Evolutionary conservation across 805 yeast species (phyloP), one percentile per base, ranked within the genome.

Genomic region (Ogataea neopini): DNA sequence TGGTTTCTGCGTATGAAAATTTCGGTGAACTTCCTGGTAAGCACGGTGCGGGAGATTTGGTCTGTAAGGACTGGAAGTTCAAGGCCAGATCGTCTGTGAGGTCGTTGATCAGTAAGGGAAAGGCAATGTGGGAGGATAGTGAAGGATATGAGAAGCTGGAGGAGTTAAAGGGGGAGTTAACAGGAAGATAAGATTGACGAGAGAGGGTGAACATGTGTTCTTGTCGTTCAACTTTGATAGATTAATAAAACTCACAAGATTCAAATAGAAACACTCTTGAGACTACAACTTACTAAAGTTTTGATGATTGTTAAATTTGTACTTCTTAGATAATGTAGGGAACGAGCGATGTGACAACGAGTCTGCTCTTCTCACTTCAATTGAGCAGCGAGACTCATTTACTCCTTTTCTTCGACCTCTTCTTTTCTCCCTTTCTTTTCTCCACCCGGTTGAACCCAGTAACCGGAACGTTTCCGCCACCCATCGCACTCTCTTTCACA

Each of bases 11-110:
- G 1, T 92, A 90, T 63, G 90, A 84, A 60, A 83, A 87, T 3
- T 74, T 88, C 26, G 98, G 98, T n/a, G 94, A 86, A 48, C 66
- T 80, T 56, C 86, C 87, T 9, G 95, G 95, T 6, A 84, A 80
- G 58, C 77, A 83, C 59, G 86, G 85, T 19, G 90, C 88, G 2
- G 95, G 84, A 17, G 88, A 86, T 62, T 55, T 84, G n/a, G 95
- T 91, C 8, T 90, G 97, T 64, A 81, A 84, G 60, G 96, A 90
- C 62, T 91, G 97, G 97, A 86, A 81, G 61, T 87, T 84, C 68
- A 89, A 89, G 63, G 83, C 96, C 1, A 76, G 83, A 52, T 76
- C 86, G 13, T 72, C 87, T 1, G 76, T 90, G 17, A 76, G 95
- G 59, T 77, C 88, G 1, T 71, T 90, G 54, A 76, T 87, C 79